Conservation (phyloP, 1,139 yeast genomes). For the Yamadazyma friedrichii region DNA sequence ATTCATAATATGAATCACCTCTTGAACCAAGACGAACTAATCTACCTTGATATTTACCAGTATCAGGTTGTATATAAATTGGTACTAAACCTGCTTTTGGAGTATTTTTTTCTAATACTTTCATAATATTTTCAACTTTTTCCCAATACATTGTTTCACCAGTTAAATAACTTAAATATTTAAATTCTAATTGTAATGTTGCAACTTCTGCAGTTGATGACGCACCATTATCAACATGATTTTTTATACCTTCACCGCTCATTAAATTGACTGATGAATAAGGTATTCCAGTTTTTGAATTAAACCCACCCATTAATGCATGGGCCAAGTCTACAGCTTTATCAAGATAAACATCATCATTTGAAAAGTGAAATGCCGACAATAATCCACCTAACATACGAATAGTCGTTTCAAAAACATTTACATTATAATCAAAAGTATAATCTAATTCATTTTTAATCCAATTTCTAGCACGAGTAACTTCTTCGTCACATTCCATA, state of each 20-base stretch:
- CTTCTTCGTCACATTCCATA: conserved; percentile 73
- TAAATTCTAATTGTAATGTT: conserved; percentile 85
- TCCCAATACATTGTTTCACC: conserved; percentile 82
- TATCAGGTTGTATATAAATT: conserved; percentile 70
- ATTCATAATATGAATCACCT: conserved; percentile 93
- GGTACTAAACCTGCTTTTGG: conserved; percentile 83
- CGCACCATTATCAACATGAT: conserved; percentile 62
- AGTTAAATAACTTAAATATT: conserved; percentile 75
- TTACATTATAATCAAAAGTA: conserved; percentile 67
- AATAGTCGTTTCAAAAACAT: conserved; percentile 89
- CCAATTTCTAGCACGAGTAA: conserved; percentile 71
- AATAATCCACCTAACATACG: conserved; percentile 91
- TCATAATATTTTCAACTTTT: conserved; percentile 70
- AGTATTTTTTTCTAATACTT: conserved; percentile 52
- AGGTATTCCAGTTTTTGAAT: conserved; percentile 67
- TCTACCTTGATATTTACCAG: conserved; percentile 65
- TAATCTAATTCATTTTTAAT: conserved; percentile 53
- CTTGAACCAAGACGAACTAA: conserved; percentile 82
- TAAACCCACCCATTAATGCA: conserved; percentile 65
- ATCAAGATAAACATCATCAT: conserved; percentile 69
- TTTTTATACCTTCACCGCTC: conserved; percentile 57
- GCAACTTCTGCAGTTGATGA: conserved; percentile 90
- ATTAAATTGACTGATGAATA: conserved; percentile 74
- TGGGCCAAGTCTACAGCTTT: conserved; percentile 77
- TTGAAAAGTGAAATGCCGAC: conserved; percentile 73